Percentiles rank a stretch among this genome's conserved stretches.
These are phyloP conservation scores for Quercus wislizeni DNA, from an alignment of 306 rosid genomes.

Conservation along the genomic window DNA sequence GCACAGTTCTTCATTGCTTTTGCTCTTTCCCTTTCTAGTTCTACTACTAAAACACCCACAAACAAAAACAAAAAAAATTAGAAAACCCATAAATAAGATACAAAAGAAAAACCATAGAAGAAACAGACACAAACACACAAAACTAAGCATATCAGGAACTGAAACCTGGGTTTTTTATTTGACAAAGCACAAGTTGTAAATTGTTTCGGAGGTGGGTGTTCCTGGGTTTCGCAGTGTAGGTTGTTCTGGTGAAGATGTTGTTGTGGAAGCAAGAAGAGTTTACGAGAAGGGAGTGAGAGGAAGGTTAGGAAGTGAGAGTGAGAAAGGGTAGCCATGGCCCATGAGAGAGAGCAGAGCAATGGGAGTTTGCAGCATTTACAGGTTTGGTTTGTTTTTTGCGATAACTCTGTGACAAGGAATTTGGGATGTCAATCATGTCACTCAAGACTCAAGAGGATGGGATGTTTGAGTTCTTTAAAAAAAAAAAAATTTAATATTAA, in stretches of 20 bases:
- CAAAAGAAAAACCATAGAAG: neutral
- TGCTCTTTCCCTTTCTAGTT: constrained; percentile 57
- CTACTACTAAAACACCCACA: constrained; percentile 34
- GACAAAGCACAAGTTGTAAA: constrained; percentile 33
- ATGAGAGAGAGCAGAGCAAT: constrained; percentile 9
- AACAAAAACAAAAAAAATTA: neutral
- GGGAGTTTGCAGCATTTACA: neutral
- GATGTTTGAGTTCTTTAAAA: too few relatives aligned
- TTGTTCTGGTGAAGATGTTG: constrained; percentile 14
- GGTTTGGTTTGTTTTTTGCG: neutral
- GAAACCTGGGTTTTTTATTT: constrained; percentile 42
- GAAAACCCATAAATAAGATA: neutral
- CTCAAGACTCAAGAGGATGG: too few relatives aligned
- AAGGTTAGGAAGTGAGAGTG: constrained; percentile 27
- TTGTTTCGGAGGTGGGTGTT: constrained; percentile 10
- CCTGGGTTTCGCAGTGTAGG: constrained; percentile 9
- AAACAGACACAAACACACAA: neutral
- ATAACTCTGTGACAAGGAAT: neutral
- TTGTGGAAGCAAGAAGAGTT: constrained; percentile 27
- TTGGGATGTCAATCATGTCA: neutral
- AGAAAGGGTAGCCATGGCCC: constrained; percentile 46
- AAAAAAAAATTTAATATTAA: too few relatives aligned
- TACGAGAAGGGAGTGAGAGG: constrained; percentile 21
- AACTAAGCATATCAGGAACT: neutral
- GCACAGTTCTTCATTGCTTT: constrained; percentile 75